A percentile compares a stretch with the other conserved stretches of the same genome.
Evolutionary conservation across 305 asterid species (phyloP).

Genomic region (Fraxinus baroniana): DNA sequence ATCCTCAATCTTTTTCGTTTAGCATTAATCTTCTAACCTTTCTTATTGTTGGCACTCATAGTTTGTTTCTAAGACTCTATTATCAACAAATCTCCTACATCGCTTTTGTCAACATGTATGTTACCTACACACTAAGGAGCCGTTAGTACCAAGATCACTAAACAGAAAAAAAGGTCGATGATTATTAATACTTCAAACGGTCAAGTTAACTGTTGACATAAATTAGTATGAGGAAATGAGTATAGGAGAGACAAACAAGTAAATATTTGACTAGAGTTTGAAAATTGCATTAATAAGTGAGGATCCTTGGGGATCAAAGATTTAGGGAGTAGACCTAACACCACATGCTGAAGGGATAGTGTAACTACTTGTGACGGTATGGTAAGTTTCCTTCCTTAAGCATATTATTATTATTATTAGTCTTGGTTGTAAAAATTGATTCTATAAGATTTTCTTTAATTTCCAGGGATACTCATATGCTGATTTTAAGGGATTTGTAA

Average conservation of each 20-base stretch:
- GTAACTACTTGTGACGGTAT: background rate
- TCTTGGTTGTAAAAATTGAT: background rate
- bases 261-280: background rate
- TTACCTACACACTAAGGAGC: no score
- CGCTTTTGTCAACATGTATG: no score
- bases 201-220: no score
- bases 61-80: no score
- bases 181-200: no score
- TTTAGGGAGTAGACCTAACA: no score
- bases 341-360: no score
- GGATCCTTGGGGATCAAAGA: no score
- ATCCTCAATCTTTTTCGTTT: background rate
- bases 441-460: background rate
- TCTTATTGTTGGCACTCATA: background rate
- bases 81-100: background rate
- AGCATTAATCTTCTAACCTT: background rate
- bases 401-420: no score
- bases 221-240: background rate
- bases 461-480: no score
- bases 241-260: background rate
- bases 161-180: background rate
- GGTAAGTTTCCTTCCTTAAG: background rate
- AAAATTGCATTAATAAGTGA: no score
- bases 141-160: no score
- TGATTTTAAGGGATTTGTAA: background rate